Percentiles rank a stretch among this genome's conserved stretches.
Conservation (phyloP, 768 basidiomycete genomes). For the Mycena floridula region DNA sequence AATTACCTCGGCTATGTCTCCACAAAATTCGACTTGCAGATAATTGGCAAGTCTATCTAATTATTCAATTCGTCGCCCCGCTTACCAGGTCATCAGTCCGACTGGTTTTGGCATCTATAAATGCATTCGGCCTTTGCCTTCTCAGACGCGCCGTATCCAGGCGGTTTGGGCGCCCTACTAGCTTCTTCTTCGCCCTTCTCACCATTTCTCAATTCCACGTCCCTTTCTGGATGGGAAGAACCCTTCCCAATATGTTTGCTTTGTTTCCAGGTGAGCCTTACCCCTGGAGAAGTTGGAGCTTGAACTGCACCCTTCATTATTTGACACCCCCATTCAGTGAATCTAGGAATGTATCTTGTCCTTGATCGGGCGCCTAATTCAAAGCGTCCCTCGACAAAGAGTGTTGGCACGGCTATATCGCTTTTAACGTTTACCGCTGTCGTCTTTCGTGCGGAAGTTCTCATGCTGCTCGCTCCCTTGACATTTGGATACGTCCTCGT, state of each 20-base stretch:
- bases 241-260: constrained; percentile 93
- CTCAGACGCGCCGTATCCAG: constrained; percentile 55
- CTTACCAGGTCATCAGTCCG: constrained; percentile 48
- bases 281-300: not conserved
- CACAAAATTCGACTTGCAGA: constrained; percentile 64
- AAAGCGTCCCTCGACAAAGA: constrained; percentile 25
- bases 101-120: constrained; percentile 59
- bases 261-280: constrained; percentile 60
- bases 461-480: constrained; percentile 58
- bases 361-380: constrained; percentile 37
- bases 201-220: constrained; percentile 85
- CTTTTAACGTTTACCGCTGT: constrained; percentile 63
- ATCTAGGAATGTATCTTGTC: constrained; percentile 45
- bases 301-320: not conserved
- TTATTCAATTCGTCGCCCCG: not conserved
- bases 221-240: constrained; percentile 90
- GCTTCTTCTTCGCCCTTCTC: constrained; percentile 59
- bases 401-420: constrained; percentile 38
- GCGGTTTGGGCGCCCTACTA: constrained; percentile 57
- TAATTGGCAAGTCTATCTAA: constrained; percentile 41
- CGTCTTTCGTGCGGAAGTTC: constrained; percentile 77
- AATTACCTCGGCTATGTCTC: constrained; percentile 33
- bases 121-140: constrained; percentile 55
- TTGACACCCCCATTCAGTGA: constrained; percentile 36
- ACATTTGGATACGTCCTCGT: constrained; percentile 7